Evolutionary conservation across 2,329 filamentous ascomycete species (phyloP), one percentile per base, ranked within the genome.

Genomic region (Calonectria hawksworthii): DNA sequence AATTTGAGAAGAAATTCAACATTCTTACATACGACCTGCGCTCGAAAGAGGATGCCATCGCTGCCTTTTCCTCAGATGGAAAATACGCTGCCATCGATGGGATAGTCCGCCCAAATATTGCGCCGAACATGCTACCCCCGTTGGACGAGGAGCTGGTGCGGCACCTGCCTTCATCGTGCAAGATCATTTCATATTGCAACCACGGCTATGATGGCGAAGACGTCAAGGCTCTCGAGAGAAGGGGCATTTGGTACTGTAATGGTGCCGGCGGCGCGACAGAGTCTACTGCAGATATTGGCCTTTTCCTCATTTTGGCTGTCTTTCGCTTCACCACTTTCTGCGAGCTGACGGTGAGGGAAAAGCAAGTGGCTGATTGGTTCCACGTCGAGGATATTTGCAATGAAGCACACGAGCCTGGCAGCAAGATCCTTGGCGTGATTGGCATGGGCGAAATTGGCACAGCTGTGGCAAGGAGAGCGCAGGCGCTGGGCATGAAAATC

Each of bases 171-270:
- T 16, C 34, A 3, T 18, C 51, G 4, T 44, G 52, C 34, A 32
- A 59, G 9, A 38, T 59, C 2, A 34, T 59, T n/a, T 36, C 52
- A 4, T 56, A 69, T 23, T 69, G 52, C n/a, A 51, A 51, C 36
- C 66, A 69, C 23, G 66, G 66, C 10, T 59, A 69, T n/a, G 52
- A 69, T 51, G 66, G 52, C 7, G 66, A 69, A 32, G 66, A 56
- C 16, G 18, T 47, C 14, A 16, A 26, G 13, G 50, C 18, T 30
- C 51, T 69, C 3, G 34, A 59, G 34, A 16, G 21, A 32, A 36
- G 36, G 8, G 66, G 66, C 4, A 59, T 69, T 10, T n/a, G 16
- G n/a, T 56, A 56, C 34, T 30, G 18, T 18, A 69, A 69, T n/a
- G 52, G 47, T 7, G 52, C 66, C 4, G 66, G 66, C 4, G 51